Conservation (phyloP, 495 filamentous ascomycete genomes). For the Penicilliopsis zonata region DNA sequence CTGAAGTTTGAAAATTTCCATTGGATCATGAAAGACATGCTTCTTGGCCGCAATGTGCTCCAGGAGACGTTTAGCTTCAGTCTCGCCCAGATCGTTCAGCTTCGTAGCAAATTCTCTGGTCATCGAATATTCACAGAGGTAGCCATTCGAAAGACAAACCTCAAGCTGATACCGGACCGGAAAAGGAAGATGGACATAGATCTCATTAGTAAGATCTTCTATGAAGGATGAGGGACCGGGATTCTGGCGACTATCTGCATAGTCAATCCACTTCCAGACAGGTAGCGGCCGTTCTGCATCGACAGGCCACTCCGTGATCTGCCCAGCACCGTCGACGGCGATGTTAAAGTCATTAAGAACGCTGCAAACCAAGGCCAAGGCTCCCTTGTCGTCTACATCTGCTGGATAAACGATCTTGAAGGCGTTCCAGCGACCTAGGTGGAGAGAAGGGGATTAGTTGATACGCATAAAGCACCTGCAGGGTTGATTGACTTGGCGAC, state of each 20-base stretch:
- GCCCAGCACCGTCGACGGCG: slow-evolving; percentile 16
- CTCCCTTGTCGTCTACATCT: slow-evolving; percentile 14
- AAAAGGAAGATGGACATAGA: slow-evolving; percentile 46
- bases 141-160: slow-evolving; percentile 71
- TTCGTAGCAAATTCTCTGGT: slow-evolving; percentile 48
- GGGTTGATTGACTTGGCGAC: too few relatives aligned
- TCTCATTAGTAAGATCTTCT: slow-evolving; percentile 18
- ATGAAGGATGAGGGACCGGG: slow-evolving; percentile 14
- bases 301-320: slow-evolving; percentile 9
- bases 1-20: slow-evolving; percentile 54
- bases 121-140: slow-evolving; percentile 72
- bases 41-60: slow-evolving; percentile 52
- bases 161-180: slow-evolving; percentile 81
- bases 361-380: slow-evolving; percentile 32
- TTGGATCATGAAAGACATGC: slow-evolving; percentile 52
- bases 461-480: not conserved
- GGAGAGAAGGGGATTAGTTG: not conserved
- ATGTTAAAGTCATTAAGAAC: slow-evolving; percentile 71
- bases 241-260: not conserved
- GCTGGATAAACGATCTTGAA: slow-evolving; percentile 19
- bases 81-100: slow-evolving; percentile 38
- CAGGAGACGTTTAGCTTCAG: slow-evolving; percentile 40
- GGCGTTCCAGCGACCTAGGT: slow-evolving; percentile 27
- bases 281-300: slow-evolving; percentile 10
- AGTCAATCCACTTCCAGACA: slow-evolving; percentile 48